Conservation (phyloP, 306 rosid genomes). For the Hippophae rhamnoides region DNA sequence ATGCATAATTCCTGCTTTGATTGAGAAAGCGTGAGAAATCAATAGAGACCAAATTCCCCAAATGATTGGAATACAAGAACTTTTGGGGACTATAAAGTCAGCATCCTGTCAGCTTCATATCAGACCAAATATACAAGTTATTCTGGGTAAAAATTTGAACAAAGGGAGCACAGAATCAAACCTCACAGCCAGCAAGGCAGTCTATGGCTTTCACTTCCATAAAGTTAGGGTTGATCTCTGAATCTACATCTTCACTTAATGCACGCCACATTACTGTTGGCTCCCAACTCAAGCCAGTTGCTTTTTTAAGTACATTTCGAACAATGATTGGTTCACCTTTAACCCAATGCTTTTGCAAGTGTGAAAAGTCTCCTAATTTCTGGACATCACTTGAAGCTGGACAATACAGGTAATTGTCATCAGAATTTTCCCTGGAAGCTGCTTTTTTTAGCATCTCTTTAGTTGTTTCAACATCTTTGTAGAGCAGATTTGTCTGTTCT, state of each 20-base stretch:
- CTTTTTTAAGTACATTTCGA: constrained; percentile 52
- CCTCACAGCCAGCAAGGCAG: constrained; percentile 89
- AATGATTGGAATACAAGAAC: no score
- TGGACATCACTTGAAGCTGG: constrained; percentile 35
- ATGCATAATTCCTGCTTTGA: no score
- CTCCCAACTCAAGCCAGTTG: constrained; percentile 87
- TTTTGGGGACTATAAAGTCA: constrained; percentile 4
- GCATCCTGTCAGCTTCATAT: neutral
- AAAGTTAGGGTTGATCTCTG: constrained; percentile 40
- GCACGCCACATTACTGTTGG: constrained; percentile 93
- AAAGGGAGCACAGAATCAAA: constrained; percentile 18
- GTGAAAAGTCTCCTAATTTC: constrained; percentile 22
- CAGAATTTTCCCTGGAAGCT: constrained; percentile 18
- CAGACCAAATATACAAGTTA: neutral
- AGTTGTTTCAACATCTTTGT: no score
- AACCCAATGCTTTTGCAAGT: constrained; percentile 55
- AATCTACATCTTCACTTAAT: constrained; percentile 43
- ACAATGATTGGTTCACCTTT: constrained; percentile 68
- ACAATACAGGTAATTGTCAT: constrained; percentile 31
- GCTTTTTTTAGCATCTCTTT: no score
- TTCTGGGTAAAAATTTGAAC: constrained; percentile 1
- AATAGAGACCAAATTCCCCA: no score
- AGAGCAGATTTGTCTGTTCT: constrained; percentile 1
- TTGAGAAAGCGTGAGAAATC: no score
- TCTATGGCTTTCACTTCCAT: constrained; percentile 75